Percentiles rank a stretch among this genome's conserved stretches.
These are phyloP conservation scores for Leccinum subgranulosum DNA, from an alignment of 768 basidiomycete species.

Conservation along the genomic window DNA sequence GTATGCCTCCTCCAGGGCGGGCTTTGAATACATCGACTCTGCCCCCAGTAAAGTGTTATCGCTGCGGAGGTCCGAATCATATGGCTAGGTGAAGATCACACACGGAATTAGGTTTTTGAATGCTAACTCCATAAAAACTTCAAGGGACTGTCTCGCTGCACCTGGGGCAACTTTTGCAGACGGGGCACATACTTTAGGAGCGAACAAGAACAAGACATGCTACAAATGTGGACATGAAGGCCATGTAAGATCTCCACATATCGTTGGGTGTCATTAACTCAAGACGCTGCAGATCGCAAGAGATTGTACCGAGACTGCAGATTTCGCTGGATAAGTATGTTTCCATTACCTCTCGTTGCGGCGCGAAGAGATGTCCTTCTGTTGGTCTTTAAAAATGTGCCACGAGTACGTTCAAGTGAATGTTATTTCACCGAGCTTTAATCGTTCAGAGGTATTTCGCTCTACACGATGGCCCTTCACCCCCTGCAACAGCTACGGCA, in stretches of 20 bases:
- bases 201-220: constrained; percentile 73
- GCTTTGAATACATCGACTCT: constrained; percentile 71
- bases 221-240: constrained; percentile 88
- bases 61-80: constrained; percentile 87
- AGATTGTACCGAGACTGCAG: constrained; percentile 57
- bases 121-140: constrained; percentile 7
- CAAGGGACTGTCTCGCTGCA: constrained; percentile 79
- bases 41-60: constrained; percentile 84
- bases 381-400: constrained; percentile 16
- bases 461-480: background rate
- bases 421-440: constrained; percentile 8
- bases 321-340: constrained; percentile 44
- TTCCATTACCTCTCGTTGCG: constrained; percentile 2
- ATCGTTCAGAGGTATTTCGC: background rate
- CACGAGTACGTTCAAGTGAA: constrained; percentile 12
- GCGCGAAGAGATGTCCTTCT: constrained; percentile 11
- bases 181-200: constrained; percentile 38
- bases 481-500: background rate
- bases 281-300: constrained; percentile 49
- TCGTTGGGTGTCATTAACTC: constrained; percentile 5
- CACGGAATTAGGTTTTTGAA: background rate
- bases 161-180: constrained; percentile 52
- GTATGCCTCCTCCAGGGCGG: constrained; percentile 72
- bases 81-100: constrained; percentile 59
- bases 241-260: constrained; percentile 54